Conservation (phyloP, 192 early-diverging fungal species). For the Umbelopsis sp. region DNA sequence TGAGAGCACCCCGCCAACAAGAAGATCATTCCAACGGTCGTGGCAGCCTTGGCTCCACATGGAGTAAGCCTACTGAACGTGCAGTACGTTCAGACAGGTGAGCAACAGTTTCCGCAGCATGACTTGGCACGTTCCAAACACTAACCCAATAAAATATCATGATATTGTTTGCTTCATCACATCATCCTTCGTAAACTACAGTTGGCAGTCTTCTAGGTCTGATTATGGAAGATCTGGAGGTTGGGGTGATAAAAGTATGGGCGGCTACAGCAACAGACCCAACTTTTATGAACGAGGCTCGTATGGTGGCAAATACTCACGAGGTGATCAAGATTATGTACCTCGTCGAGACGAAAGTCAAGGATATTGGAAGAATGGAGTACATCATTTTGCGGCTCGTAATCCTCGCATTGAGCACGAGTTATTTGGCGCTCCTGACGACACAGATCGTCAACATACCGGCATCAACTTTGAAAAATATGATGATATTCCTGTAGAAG, state of each 20-base stretch:
- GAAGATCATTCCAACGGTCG: not conserved
- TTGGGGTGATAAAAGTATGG: conserved; percentile 4
- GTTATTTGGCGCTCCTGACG: conserved; percentile 75
- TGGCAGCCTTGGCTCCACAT: conserved; percentile 7
- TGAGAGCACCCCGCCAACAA: conserved; percentile 43
- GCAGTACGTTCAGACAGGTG: not conserved
- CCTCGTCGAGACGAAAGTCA: conserved; percentile 43
- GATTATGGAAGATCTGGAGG: conserved; percentile 43
- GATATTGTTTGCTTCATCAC: too few relatives aligned
- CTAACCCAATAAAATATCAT: not conserved
- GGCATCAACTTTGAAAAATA: conserved; percentile 99
- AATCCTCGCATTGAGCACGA: conserved; percentile 81
- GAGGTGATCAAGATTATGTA: conserved; percentile 38
- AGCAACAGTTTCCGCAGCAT: not conserved
- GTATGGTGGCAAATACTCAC: conserved; percentile 33
- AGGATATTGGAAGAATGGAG: conserved; percentile 78
- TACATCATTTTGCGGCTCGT: conserved; percentile 74
- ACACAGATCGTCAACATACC: conserved; percentile 75
- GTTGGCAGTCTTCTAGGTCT: conserved; percentile 33
- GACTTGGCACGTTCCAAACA: not conserved
- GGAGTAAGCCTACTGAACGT: not conserved
- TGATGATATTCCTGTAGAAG: conserved; percentile 98
- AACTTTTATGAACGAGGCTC: conserved; percentile 47
- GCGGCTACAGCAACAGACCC: conserved; percentile 27
- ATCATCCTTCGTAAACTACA: not conserved